These are phyloP conservation scores for Xylaria curta DNA, from an alignment of 495 filamentous ascomycete species.

Conservation along the genomic window DNA sequence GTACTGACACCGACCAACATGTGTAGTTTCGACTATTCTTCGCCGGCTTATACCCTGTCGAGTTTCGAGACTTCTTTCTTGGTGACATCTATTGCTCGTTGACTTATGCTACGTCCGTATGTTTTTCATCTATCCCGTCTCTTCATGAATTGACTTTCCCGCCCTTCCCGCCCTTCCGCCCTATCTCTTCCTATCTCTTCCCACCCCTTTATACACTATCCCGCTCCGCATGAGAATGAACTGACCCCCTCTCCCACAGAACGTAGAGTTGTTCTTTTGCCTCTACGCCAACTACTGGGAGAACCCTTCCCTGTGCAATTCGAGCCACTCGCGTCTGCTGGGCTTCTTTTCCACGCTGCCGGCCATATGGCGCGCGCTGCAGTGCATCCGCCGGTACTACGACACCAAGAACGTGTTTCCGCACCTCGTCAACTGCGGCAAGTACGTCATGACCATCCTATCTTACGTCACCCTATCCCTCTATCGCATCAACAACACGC, in stretches of 20 bases:
- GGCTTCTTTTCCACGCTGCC: conserved; percentile 89
- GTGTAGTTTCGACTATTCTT: conserved; percentile 81
- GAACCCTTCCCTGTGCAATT: conserved; percentile 79
- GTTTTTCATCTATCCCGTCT: too few relatives aligned
- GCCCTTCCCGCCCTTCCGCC: too few relatives aligned
- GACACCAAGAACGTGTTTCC: conserved; percentile 90
- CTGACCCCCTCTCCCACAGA: conserved; percentile 52
- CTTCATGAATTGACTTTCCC: too few relatives aligned
- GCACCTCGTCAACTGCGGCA: conserved; percentile 89
- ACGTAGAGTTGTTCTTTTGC: conserved; percentile 93
- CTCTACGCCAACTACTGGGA: conserved; percentile 81
- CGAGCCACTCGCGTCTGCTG: conserved; percentile 78
- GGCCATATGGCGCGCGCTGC: conserved; percentile 84
- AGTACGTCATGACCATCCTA: conserved; percentile 86
- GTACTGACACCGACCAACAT: conserved; percentile 31
- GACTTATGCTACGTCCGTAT: conserved; percentile 84
- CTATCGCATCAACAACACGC: conserved; percentile 73
- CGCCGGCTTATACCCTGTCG: conserved; percentile 88
- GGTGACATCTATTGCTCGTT: conserved; percentile 97
- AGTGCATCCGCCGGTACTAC: conserved; percentile 87
- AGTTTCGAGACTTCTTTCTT: conserved; percentile 96
- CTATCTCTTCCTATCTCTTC: too few relatives aligned
- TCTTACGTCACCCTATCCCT: conserved; percentile 77
- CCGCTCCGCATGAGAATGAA: neutral
- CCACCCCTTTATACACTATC: too few relatives aligned